phyloP scores from a whole-genome alignment of 192 early-diverging fungal species.

The Backusella westeae region DNA sequence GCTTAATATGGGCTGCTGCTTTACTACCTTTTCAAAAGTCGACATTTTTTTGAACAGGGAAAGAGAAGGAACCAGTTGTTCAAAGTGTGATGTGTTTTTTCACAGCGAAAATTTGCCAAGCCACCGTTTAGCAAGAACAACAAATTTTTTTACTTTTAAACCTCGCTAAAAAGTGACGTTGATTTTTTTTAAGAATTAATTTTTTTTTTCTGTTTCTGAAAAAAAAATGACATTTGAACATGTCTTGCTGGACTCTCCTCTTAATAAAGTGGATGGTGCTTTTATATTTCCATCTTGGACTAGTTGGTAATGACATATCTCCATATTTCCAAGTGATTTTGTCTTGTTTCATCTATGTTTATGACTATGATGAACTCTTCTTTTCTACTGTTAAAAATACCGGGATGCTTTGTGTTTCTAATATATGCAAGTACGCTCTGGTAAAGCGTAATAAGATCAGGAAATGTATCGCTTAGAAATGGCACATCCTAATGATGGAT shows the following conservation, averaged over 20 bases:
- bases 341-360: too few relatives aligned
- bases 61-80: constrained; percentile 17
- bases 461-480: not conserved
- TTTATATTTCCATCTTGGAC: too few relatives aligned
- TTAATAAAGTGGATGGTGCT: too few relatives aligned
- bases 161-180: not conserved
- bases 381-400: too few relatives aligned
- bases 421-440: not conserved
- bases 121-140: not conserved
- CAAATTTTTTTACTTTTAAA: constrained; percentile 1
- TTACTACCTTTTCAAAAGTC: constrained; percentile 34
- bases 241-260: too few relatives aligned
- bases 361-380: too few relatives aligned
- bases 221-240: too few relatives aligned
- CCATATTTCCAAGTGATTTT: too few relatives aligned
- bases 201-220: too few relatives aligned
- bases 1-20: not conserved
- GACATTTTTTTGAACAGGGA: constrained; percentile 21
- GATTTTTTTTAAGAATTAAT: too few relatives aligned
- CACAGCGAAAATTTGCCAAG: constrained; percentile 6
- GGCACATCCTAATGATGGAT: not conserved
- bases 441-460: not conserved
- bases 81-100: constrained; percentile 5
- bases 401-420: not conserved
- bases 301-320: too few relatives aligned